Evolutionary conservation across 2,329 filamentous ascomycete species (phyloP), one percentile per base, ranked within the genome.

Genomic region (Diplocarpon mali): DNA sequence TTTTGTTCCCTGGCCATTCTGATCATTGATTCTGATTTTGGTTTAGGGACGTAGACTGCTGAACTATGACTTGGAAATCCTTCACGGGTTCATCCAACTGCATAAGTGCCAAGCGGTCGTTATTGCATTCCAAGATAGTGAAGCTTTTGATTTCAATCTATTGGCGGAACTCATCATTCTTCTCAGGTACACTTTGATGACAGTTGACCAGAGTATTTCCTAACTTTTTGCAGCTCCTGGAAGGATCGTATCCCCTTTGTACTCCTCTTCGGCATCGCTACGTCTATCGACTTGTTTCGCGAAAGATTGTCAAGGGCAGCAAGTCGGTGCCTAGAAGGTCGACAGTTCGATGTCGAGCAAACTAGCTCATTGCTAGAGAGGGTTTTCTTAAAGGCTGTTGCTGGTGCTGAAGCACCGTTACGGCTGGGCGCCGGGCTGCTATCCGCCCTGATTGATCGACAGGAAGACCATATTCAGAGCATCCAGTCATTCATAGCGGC

Each of bases 261-360:
- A 1, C 68, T 88, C 1, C 67, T 93, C 1, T 85, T 92, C 55
- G 85, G 85, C 35, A 75, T 93, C 44, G 85, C 85, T 24, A 92
- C 86, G 0, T 89, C 85, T 1, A 76, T 88, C 29, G 84, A 90
- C 51, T 75, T 86, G 29, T 80, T 92, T 48, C 81, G 88, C 58
- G 80, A 83, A 41, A 74, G 85, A 13, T 67, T 92, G 14, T 71
- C 84, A 24, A 81, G 82, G 57, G 74, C 75, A 12, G 80, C 81
- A 1, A 76, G 82, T 49, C 76, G 78, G 39, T 73, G 73, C 48
- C 69, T 92, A 1, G 69, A 80, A 40, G 85, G 85, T 5, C 72
- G 75, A 15, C 78, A 86, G 51, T 90, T 92, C 52, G 82, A 89
- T 58, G 82, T 87, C 14, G 83, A 82, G 15, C 81, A 85, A 53